Conservation (phyloP, 2,329 filamentous ascomycete species). For the Teratosphaeria destructans region DNA sequence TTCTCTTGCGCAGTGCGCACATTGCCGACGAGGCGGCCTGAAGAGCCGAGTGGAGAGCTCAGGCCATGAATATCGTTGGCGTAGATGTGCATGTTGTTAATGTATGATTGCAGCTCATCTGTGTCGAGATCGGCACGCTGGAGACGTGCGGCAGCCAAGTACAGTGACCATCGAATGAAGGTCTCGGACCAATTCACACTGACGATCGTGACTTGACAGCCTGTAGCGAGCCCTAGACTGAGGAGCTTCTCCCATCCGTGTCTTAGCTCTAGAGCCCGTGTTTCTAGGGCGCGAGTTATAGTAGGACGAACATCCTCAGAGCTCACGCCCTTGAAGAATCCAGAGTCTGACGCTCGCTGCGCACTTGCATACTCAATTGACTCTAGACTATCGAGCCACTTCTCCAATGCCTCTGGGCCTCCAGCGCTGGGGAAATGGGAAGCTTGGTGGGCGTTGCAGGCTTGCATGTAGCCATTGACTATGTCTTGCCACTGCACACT, state of each 20-base stretch:
- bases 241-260: conserved; percentile 27
- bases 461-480: conserved; percentile 31
- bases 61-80: conserved; percentile 29
- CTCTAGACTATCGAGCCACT: conserved; percentile 27
- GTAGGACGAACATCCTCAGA: conserved; percentile 20
- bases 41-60: conserved; percentile 13
- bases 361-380: conserved; percentile 32
- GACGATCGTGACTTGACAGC: conserved; percentile 25
- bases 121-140: neutral
- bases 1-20: conserved; percentile 35
- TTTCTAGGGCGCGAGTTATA: conserved; percentile 20
- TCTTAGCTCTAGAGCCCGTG: conserved; percentile 26
- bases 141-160: neutral
- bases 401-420: conserved; percentile 26
- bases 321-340: conserved; percentile 31
- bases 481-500: conserved; percentile 25
- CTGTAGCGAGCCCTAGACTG: conserved; percentile 7
- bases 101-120: neutral
- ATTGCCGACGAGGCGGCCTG: conserved; percentile 19
- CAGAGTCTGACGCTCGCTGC: conserved; percentile 27
- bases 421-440: conserved; percentile 17
- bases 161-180: conserved; percentile 26
- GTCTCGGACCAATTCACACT: conserved; percentile 40
- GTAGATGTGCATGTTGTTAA: conserved; percentile 12
- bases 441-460: conserved; percentile 27